These are phyloP conservation scores for Neofusicoccum umdonicola DNA, from an alignment of 2,329 filamentous ascomycete species.

Conservation along the genomic window DNA sequence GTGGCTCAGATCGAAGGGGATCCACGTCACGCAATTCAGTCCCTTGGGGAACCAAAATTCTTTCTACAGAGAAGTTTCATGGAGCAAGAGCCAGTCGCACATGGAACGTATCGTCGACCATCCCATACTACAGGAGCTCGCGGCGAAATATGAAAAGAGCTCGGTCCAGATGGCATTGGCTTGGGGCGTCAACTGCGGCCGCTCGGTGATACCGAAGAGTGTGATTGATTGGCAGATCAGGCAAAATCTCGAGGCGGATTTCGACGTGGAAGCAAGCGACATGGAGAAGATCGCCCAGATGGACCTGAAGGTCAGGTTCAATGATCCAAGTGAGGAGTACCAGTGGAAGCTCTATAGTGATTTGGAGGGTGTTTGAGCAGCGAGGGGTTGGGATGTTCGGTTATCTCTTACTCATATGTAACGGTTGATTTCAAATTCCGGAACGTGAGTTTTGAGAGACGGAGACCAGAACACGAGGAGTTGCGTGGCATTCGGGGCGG, in stretches of 20 bases:
- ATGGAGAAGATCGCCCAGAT: slow-evolving; percentile 45
- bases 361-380: slow-evolving; percentile 48
- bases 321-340: slow-evolving; percentile 57
- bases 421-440: no score
- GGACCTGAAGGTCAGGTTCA: slow-evolving; percentile 62
- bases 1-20: slow-evolving; percentile 50
- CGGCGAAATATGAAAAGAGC: slow-evolving; percentile 48
- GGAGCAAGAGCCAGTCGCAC: not conserved
- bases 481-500: no score
- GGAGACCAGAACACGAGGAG: no score
- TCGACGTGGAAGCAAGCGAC: slow-evolving; percentile 58
- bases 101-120: not conserved
- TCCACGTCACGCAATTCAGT: slow-evolving; percentile 38
- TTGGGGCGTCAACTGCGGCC: slow-evolving; percentile 53
- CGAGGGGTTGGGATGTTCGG: no score
- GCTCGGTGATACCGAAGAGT: slow-evolving; percentile 54
- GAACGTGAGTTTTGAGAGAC: no score
- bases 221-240: slow-evolving; percentile 37
- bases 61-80: not conserved
- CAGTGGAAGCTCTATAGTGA: slow-evolving; percentile 59
- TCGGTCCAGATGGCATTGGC: slow-evolving; percentile 54
- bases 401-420: no score
- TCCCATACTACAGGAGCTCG: not conserved
- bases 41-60: slow-evolving; percentile 10
- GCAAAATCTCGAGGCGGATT: slow-evolving; percentile 46